These are phyloP conservation scores for Apiotrichum brassicae DNA, from an alignment of 1,284 basidiomycete genomes.

Conservation along the genomic window DNA sequence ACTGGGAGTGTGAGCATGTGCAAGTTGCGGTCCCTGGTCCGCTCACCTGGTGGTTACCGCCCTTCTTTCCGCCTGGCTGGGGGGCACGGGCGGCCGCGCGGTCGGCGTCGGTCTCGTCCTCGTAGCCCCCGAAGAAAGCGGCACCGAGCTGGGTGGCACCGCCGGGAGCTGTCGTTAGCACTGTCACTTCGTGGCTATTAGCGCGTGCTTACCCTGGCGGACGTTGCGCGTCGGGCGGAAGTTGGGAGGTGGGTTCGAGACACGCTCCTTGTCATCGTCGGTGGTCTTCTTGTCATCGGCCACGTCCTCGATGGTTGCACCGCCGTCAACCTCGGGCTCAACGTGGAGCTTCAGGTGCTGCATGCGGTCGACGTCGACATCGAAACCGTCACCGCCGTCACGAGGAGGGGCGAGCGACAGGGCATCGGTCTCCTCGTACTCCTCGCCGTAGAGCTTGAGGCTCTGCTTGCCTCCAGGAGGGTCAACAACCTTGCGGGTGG, in stretches of 20 bases:
- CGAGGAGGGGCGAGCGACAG: constrained; percentile 41
- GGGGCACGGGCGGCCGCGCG: constrained; percentile 22
- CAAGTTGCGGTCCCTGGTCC: not conserved
- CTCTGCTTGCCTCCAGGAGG: constrained; percentile 42
- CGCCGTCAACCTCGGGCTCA: constrained; percentile 36
- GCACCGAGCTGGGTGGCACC: constrained; percentile 17
- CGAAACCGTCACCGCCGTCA: constrained; percentile 37
- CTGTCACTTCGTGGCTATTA: not conserved
- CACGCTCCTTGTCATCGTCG: constrained; percentile 5
- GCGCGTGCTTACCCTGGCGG: constrained; percentile 36
- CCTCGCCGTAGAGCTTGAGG: constrained; percentile 36
- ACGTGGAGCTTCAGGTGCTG: constrained; percentile 42
- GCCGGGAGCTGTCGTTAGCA: constrained; percentile 33
- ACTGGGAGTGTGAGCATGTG: not conserved
- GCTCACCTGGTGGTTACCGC: constrained; percentile 27
- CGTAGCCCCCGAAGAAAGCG: constrained; percentile 40
- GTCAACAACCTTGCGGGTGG: constrained; percentile 43
- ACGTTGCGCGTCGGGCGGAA: constrained; percentile 45
- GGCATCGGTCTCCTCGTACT: constrained; percentile 45
- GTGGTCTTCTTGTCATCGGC: not conserved
- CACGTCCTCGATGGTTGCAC: constrained; percentile 35
- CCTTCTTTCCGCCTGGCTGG: constrained; percentile 30
- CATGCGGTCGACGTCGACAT: constrained; percentile 39
- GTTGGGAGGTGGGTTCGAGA: constrained; percentile 34
- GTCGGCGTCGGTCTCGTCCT: constrained; percentile 37